These are phyloP conservation scores for Pluteus cervinus DNA, from an alignment of 768 basidiomycete genomes.

Conservation along the genomic window DNA sequence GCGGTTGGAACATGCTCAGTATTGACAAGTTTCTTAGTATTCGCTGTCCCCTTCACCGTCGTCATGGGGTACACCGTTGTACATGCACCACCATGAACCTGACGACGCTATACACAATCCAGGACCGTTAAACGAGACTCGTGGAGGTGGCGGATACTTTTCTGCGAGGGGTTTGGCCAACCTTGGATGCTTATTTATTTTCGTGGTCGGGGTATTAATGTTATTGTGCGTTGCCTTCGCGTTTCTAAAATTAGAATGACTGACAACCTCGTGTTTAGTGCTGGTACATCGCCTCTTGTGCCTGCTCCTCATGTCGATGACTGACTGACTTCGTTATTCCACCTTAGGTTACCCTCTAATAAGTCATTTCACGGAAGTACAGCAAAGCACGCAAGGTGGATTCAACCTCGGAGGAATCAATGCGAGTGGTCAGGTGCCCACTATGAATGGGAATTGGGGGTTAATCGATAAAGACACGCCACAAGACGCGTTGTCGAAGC, in stretches of 20 bases:
- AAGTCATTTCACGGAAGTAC: conserved; percentile 43
- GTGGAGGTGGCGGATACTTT: conserved; percentile 57
- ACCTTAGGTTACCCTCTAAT: conserved; percentile 58
- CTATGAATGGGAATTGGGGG: conserved; percentile 42
- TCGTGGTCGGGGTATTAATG: conserved; percentile 44
- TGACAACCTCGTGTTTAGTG: no score
- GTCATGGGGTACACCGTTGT: conserved; percentile 66
- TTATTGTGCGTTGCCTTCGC: conserved; percentile 47
- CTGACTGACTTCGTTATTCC: no score
- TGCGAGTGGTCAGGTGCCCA: conserved; percentile 62
- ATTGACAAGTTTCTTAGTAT: no score
- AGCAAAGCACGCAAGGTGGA: conserved; percentile 41
- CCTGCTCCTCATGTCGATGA: no score
- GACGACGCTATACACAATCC: conserved; percentile 75
- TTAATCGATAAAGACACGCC: conserved; percentile 61
- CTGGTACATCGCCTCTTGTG: no score
- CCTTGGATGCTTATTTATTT: conserved; percentile 57
- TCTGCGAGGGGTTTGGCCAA: conserved; percentile 69
- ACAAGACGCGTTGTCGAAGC: conserved; percentile 26
- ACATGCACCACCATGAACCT: conserved; percentile 47
- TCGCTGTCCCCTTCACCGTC: conserved; percentile 70
- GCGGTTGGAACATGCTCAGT: no score
- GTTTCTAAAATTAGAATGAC: not conserved
- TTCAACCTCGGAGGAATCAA: conserved; percentile 55
- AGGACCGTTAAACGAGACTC: conserved; percentile 52